Base-by-base conservation (phyloP, 169 alveolate species). In the Condylostoma magnum region DNA sequence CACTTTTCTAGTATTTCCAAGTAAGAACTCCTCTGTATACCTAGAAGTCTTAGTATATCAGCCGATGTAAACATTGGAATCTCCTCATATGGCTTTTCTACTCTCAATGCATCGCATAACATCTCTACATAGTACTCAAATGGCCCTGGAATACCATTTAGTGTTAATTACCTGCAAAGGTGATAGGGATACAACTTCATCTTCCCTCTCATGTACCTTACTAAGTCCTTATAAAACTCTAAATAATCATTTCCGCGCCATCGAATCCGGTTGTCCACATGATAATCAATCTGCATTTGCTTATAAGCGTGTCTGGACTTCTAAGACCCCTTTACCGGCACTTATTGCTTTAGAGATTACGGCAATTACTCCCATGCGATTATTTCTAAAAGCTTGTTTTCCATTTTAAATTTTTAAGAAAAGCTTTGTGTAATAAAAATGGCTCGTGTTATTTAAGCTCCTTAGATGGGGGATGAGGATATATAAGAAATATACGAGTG, bases 401-500 rank as follows among this genome's bases (percentile, higher is more conserved):
- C n/a, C n/a, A n/a, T n/a, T n/a, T n/a, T n/a, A n/a, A n/a, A n/a
- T n/a, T n/a, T n/a, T n/a, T n/a, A n/a, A n/a, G n/a, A n/a, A n/a
- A n/a, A n/a, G n/a, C n/a, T n/a, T n/a, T n/a, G n/a, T n/a, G n/a
- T n/a, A 51, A 22, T 15, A n/a, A n/a, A 60, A 37, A 60, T 60
- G 71, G 60, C 60, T 51, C 60, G 31, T 18, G 60, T 51, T n/a
- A 55, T 55, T 15, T 82, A 76, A 27, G 77, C 84, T 48, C 79
- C 76, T 15, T 63, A 66, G 12, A 15, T 66, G 20, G 72, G 51
- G 53, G 94, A 90, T 38, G 91, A 88, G 48, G 92, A 87, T 31
- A 55, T 87, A 27, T 74, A 85, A 78, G 57, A 60, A 44, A 82
- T 93, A 2, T 93, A 93, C 71, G 89, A 85, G 71, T 93, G 96